Evolutionary conservation across 768 basidiomycete species (phyloP).

Genomic region (Naganishia onofrii): DNA sequence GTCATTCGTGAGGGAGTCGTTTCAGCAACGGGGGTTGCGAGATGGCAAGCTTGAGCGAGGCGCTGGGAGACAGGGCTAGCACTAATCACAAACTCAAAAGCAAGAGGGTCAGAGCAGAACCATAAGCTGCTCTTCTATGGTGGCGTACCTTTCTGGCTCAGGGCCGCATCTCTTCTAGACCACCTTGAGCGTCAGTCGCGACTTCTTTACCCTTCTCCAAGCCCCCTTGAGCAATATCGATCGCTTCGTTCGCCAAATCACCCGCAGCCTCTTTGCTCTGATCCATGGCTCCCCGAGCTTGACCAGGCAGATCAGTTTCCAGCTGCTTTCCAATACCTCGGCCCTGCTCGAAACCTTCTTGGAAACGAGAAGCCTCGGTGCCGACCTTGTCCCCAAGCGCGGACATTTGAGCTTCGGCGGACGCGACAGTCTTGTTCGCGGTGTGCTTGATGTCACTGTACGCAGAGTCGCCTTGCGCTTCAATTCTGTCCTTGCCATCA

Average conservation of each 20-base stretch:
- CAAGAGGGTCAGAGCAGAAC: not conserved
- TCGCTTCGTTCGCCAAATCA: constrained; percentile 16
- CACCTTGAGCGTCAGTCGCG: constrained; percentile 5
- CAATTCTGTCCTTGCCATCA: constrained; percentile 8
- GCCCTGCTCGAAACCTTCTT: constrained; percentile 16
- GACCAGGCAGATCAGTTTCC: constrained; percentile 16
- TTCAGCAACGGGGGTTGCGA: not conserved
- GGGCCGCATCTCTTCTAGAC: constrained; percentile 6
- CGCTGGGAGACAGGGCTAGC: too few relatives aligned
- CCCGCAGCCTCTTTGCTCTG: constrained; percentile 12
- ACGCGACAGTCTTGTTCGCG: not conserved
- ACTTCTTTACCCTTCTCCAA: constrained; percentile 18
- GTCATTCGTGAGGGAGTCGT: not conserved
- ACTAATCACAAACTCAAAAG: not conserved
- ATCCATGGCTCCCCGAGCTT: constrained; percentile 10
- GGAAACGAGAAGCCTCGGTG: constrained; percentile 12
- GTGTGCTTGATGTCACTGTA: constrained; percentile 16
- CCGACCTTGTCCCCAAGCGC: not conserved
- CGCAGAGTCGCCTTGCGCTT: constrained; percentile 5
- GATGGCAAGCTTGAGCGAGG: not conserved
- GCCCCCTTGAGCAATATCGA: constrained; percentile 9
- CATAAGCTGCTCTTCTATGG: not conserved
- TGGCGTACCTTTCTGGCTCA: not conserved
- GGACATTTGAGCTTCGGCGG: constrained; percentile 4
- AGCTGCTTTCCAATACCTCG: constrained; percentile 12